A percentile compares a stretch with the other conserved stretches of the same genome.
Evolutionary conservation across 129 eudicot species (phyloP).

Genomic region (Gnaphalium uliginosum): DNA sequence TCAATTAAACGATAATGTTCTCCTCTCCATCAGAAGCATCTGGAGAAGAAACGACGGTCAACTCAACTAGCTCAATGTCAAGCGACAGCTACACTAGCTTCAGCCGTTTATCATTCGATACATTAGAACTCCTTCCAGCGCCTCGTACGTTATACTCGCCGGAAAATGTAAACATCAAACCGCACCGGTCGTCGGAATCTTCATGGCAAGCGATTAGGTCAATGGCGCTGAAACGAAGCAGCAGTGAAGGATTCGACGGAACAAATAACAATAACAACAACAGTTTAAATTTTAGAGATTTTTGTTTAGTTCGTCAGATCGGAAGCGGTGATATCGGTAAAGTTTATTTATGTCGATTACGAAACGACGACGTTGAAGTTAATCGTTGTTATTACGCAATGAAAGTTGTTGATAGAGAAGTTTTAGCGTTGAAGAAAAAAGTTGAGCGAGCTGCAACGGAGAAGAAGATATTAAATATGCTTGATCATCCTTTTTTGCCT

Average conservation of each 20-base stretch:
- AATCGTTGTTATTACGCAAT: slow-evolving; percentile 56
- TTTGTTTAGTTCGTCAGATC: slow-evolving; percentile 72
- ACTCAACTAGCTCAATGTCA: slow-evolving; percentile 55
- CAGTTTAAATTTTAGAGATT: slow-evolving; percentile 64
- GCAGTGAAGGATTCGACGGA: slow-evolving; percentile 30
- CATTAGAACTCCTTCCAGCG: slow-evolving; percentile 33
- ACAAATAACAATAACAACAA: neutral
- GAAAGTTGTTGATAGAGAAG: slow-evolving; percentile 86
- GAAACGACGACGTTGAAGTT: slow-evolving; percentile 37
- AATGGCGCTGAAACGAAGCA: slow-evolving; percentile 26
- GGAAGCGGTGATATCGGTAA: slow-evolving; percentile 91
- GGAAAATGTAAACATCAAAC: slow-evolving; percentile 48
- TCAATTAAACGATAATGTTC: slow-evolving; percentile 31
- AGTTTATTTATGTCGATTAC: slow-evolving; percentile 71
- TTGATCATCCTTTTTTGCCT: slow-evolving; percentile 92
- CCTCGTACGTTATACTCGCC: slow-evolving; percentile 41
- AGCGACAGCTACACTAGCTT: slow-evolving; percentile 65
- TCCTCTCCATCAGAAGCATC: slow-evolving; percentile 33
- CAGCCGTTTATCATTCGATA: slow-evolving; percentile 75
- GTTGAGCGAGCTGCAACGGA: slow-evolving; percentile 75
- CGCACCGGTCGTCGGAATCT: slow-evolving; percentile 82
- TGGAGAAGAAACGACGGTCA: slow-evolving; percentile 35
- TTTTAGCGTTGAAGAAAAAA: slow-evolving; percentile 69
- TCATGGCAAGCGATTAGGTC: slow-evolving; percentile 61
- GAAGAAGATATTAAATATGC: slow-evolving; percentile 67